Evolutionary conservation across 1,284 basidiomycete genomes (phyloP), one percentile per base, ranked within the genome.

Genomic region (Pisolithus thermaeus): DNA sequence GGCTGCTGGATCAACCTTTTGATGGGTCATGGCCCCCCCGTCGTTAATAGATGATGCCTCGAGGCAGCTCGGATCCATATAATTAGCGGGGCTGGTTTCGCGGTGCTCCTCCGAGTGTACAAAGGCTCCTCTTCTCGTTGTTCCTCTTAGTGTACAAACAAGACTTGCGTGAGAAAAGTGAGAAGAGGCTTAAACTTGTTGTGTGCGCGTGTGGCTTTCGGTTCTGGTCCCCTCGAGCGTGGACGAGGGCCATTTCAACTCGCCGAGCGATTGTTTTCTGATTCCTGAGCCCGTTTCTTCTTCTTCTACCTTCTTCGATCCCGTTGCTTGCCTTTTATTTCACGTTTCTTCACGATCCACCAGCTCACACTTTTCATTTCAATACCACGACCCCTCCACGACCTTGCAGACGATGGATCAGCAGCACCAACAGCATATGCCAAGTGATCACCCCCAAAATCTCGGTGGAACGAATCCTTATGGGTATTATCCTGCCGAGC

Each of bases 401-500:
- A 62, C 61, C 56, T 55, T 9, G n/a, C 50, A 56, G 49, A 30
- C 60, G 52, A 75, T 75, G 73, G 73, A 75, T 40, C 65, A 67
- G 52, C 67, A 65, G 49, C 71, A 72, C 56, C 64, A 68, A 56
- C 72, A 73, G 38, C 70, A 65, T 54, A 67, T 72, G 52, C 66
- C 73, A 53, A 69, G 72, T 59, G 72, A 73, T 61, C 63, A 71
- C 55, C 61, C 58, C 49, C 58, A 69, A 64, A 71, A 71, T 63
- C 70, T 70, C 64, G 61, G 50, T 64, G 56, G 65, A 61, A 52
- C 63, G 55, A 53, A 62, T 43, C 65, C 61, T 64, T 62, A 74
- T 71, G 69, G 66, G 60, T 61, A 65, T 56, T 70, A 70, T 62
- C 59, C 64, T 64, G 65, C 73, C 62, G 71, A 75, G 52, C 73